phyloP scores from a whole-genome alignment of 371 early-diverging fungal species.

The Mucor velutinosus region DNA sequence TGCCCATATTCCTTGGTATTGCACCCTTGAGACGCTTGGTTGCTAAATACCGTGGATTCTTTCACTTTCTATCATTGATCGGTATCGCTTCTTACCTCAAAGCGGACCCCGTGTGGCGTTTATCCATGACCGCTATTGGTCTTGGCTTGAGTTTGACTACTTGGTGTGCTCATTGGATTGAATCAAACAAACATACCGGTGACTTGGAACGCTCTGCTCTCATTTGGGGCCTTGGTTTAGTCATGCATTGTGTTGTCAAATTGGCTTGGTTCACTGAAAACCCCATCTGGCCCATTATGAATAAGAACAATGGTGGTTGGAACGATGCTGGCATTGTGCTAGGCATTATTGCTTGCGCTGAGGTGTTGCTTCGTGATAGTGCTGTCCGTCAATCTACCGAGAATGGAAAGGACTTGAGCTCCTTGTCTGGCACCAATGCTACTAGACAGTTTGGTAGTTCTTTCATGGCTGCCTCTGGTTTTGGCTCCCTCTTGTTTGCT shows the following conservation, averaged over 20 bases:
- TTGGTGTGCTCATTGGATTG: conserved; percentile 63
- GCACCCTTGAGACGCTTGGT: conserved; percentile 58
- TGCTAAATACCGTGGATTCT: conserved; percentile 57
- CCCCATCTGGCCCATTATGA: conserved; percentile 83
- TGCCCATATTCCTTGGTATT: conserved; percentile 69
- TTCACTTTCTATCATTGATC: conserved; percentile 62
- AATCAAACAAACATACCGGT: conserved; percentile 52
- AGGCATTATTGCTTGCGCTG: conserved; percentile 60
- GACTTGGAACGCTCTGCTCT: conserved; percentile 64
- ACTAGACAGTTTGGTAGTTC: conserved; percentile 37
- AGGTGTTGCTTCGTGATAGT: conserved; percentile 54
- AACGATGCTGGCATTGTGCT: conserved; percentile 67
- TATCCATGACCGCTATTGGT: conserved; percentile 64
- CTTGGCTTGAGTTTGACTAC: conserved; percentile 58
- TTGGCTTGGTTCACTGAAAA: conserved; percentile 80
- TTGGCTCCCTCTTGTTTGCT: conserved; percentile 69
- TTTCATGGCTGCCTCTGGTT: conserved; percentile 59
- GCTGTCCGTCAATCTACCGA: conserved; percentile 8
- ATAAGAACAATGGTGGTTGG: conserved; percentile 69
- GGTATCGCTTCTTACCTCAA: conserved; percentile 66
- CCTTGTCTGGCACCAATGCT: background rate
- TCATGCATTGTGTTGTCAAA: conserved; percentile 70
- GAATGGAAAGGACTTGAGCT: background rate
- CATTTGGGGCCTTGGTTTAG: conserved; percentile 69
- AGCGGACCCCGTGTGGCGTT: conserved; percentile 60